Evolutionary conservation across 1,139 yeast genomes (phyloP).

Genomic region (Geotrichum siamense): DNA sequence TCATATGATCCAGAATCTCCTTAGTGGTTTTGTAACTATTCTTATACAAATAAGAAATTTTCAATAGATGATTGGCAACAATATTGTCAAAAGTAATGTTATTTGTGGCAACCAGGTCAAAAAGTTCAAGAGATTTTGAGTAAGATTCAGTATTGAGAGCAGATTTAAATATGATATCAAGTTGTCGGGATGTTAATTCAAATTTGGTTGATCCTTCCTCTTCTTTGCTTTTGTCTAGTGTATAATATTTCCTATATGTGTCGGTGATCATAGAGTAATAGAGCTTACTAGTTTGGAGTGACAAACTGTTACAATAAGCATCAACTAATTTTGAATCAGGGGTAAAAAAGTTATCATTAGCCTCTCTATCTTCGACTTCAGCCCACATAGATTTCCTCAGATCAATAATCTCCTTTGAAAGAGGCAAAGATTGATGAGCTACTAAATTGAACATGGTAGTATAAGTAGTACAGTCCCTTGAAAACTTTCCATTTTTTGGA

Average conservation of each 20-base stretch:
- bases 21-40: slow-evolving; percentile 2
- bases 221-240: neutral
- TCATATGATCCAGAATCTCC: slow-evolving; percentile 10
- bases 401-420: slow-evolving; percentile 3
- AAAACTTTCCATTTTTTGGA: slow-evolving; percentile 14
- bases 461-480: slow-evolving; percentile 17
- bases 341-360: slow-evolving; percentile 3
- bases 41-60: slow-evolving; percentile 7
- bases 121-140: slow-evolving; percentile 3
- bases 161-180: slow-evolving; percentile 16
- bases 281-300: slow-evolving; percentile 7
- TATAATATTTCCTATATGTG: slow-evolving; percentile 10
- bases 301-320: slow-evolving; percentile 15
- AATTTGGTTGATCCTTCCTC: slow-evolving; percentile 5
- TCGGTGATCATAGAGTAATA: slow-evolving; percentile 5
- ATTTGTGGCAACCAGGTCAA: slow-evolving; percentile 1
- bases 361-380: slow-evolving; percentile 10
- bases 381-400: slow-evolving; percentile 13
- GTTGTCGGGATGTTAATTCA: slow-evolving; percentile 13
- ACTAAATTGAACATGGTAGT: slow-evolving; percentile 17
- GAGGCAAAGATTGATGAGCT: slow-evolving; percentile 13
- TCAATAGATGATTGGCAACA: slow-evolving; percentile 14
- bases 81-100: slow-evolving; percentile 12
- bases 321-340: slow-evolving; percentile 12
- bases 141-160: slow-evolving; percentile 13